phyloP scores from a whole-genome alignment of 2,329 filamentous ascomycete species.

The Monosporascus sp. region DNA sequence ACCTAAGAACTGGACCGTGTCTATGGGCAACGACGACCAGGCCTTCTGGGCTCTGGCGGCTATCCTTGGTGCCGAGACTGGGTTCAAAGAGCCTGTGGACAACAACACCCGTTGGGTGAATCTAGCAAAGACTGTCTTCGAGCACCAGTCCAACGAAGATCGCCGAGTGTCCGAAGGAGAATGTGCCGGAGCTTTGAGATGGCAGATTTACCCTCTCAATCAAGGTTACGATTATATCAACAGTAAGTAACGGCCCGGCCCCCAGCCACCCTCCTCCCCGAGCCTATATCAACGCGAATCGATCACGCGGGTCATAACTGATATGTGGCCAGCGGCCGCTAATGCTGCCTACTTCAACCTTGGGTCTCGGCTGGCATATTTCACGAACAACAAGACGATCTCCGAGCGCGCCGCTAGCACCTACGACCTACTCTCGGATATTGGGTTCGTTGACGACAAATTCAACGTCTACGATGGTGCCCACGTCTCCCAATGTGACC shows the following conservation, averaged over 20 bases:
- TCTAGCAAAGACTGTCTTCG: constrained; percentile 57
- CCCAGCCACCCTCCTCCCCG: background rate
- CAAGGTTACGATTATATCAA: constrained; percentile 44
- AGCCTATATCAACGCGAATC: background rate
- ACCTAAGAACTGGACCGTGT: constrained; percentile 32
- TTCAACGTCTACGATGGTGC: constrained; percentile 45
- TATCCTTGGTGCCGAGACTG: constrained; percentile 55
- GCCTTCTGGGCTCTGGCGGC: constrained; percentile 59
- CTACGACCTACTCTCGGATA: constrained; percentile 43
- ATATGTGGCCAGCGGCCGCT: constrained; percentile 25
- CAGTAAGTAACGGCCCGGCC: constrained; percentile 12
- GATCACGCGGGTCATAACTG: background rate
- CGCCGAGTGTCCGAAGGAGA: constrained; percentile 42
- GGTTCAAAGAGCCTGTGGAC: constrained; percentile 45
- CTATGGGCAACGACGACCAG: constrained; percentile 47
- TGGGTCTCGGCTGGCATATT: constrained; percentile 52
- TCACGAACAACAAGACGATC: constrained; percentile 59
- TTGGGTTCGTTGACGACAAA: constrained; percentile 37
- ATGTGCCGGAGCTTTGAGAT: constrained; percentile 58
- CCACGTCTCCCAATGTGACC: constrained; percentile 32
- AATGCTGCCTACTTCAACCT: constrained; percentile 41
- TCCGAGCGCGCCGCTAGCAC: constrained; percentile 49
- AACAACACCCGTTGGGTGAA: constrained; percentile 51
- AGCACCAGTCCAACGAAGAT: constrained; percentile 42
- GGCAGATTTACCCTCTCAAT: constrained; percentile 58